These are phyloP conservation scores for Emergomyces orientalis DNA, from an alignment of 2,329 filamentous ascomycete genomes.

Conservation along the genomic window DNA sequence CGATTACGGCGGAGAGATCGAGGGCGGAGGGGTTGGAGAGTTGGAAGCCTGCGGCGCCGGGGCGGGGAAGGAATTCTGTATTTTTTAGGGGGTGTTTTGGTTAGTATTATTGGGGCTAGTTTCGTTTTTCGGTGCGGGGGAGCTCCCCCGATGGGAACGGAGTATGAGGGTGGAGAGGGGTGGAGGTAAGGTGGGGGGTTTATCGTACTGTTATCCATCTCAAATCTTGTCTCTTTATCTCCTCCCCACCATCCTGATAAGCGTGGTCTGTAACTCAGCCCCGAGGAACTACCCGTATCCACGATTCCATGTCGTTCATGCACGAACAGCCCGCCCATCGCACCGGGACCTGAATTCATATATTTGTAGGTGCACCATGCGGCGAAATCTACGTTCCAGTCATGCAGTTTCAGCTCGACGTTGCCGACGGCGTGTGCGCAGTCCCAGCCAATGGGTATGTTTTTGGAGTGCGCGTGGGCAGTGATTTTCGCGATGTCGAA, in stretches of 20 bases:
- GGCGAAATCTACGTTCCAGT: slow-evolving; percentile 87
- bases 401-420: slow-evolving; percentile 66
- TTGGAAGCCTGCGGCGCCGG: slow-evolving; percentile 73
- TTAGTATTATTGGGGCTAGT: background rate
- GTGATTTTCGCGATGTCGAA: slow-evolving; percentile 79
- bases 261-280: slow-evolving; percentile 50
- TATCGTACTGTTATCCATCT: slow-evolving; percentile 60
- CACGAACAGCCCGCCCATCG: slow-evolving; percentile 71
- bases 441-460: slow-evolving; percentile 75
- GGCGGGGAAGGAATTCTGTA: slow-evolving; percentile 59
- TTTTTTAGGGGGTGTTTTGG: too few relatives aligned
- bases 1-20: slow-evolving; percentile 65
- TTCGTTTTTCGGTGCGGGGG: background rate
- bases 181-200: background rate
- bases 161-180: too few relatives aligned
- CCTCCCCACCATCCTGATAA: slow-evolving; percentile 82
- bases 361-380: slow-evolving; percentile 96
- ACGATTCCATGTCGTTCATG: slow-evolving; percentile 59
- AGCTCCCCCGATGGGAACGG: too few relatives aligned
- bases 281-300: slow-evolving; percentile 16
- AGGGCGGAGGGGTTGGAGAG: slow-evolving; percentile 75
- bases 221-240: slow-evolving; percentile 65
- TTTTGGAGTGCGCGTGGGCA: slow-evolving; percentile 59
- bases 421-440: slow-evolving; percentile 81
- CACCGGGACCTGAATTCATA: slow-evolving; percentile 74